These are phyloP conservation scores for Scedosporium boydii DNA, from an alignment of 2,329 filamentous ascomycete genomes.

Conservation along the genomic window DNA sequence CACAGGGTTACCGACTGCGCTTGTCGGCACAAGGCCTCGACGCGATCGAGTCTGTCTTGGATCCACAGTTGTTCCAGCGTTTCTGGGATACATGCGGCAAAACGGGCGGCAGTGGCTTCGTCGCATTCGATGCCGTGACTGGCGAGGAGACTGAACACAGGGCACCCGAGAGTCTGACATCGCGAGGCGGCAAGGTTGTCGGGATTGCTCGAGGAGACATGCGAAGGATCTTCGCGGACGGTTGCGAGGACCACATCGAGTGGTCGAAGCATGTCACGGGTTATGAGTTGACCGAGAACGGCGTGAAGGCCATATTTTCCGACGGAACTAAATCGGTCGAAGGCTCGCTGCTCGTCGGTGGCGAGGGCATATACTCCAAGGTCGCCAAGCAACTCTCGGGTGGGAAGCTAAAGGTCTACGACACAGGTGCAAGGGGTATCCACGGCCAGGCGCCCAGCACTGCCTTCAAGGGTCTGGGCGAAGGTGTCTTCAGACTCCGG, in stretches of 20 bases:
- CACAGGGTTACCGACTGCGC: conserved; percentile 53
- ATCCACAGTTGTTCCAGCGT: conserved; percentile 32
- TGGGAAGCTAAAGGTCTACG: conserved; percentile 50
- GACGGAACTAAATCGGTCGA: conserved; percentile 51
- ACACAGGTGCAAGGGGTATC: conserved; percentile 53
- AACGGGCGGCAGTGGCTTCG: conserved; percentile 46
- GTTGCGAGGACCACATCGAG: conserved; percentile 43
- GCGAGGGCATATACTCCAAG: conserved; percentile 53
- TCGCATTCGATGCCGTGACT: conserved; percentile 40
- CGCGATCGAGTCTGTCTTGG: conserved; percentile 50
- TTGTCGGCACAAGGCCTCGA: conserved; percentile 47
- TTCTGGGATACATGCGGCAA: conserved; percentile 53
- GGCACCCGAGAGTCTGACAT: conserved; percentile 27
- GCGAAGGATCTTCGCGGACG: conserved; percentile 47
- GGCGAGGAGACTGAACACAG: conserved; percentile 30
- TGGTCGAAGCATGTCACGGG: conserved; percentile 47
- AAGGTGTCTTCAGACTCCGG: conserved; percentile 49
- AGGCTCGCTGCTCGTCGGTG: conserved; percentile 49
- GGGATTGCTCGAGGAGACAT: conserved; percentile 56
- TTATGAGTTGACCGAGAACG: conserved; percentile 45
- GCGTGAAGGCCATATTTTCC: conserved; percentile 47
- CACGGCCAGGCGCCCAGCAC: conserved; percentile 55
- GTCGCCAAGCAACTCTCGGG: conserved; percentile 50
- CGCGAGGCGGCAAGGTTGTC: conserved; percentile 48
- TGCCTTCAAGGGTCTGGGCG: conserved; percentile 51